Base-by-base conservation (phyloP, 495 filamentous ascomycete genomes). In the Hypoxylon trugodes region DNA sequence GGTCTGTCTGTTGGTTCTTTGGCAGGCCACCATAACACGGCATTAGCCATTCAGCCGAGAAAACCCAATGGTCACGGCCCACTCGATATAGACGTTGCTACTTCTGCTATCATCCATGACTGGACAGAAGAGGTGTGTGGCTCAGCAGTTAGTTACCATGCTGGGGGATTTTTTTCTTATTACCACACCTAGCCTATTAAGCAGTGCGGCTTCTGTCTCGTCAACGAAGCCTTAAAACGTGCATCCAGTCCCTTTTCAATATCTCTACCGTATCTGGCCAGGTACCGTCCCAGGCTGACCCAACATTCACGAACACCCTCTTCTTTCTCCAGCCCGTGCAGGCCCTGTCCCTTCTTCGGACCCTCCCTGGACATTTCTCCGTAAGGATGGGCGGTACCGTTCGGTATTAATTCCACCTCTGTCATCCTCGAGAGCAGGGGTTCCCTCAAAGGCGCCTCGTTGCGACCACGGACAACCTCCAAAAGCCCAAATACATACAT, bases 41-140 rank as follows among this genome's bases (percentile, higher is more conserved):
- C 78, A 81, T 81, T 80, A 81, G 70, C 78, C 78, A 81, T 81
- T 80, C 78, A 81, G 78, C 79, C 79, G 79, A 79, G 71, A 77
- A n/a, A 73, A 75, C 68, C 58, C 74, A 74, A 74, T 71, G 66
- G 59, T 70, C 68, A 69, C 74, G 70, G 71, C 69, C 66, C 68
- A 68, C 69, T 73, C 59, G 65, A 66, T 77, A 74, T 77, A 77
- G 73, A 68, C 66, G 72, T 73, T 72, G 69, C 69, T 68, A 60
- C 71, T 57, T 60, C 51, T 72, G 47, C 66, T 72, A 66, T 69
- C 65, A 65, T 69, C 68, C 68, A 71, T 30, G 5, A 30, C 28
- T 10, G 5, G 69, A 64, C 69, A 66, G 54, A 52, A 69, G 73
- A 75, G 76, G 75, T 66, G 63, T 80, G 77, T 82, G 77, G 77